Base-by-base conservation (phyloP, 2,329 filamentous ascomycete species). In the Aureobasidium namibiae region DNA sequence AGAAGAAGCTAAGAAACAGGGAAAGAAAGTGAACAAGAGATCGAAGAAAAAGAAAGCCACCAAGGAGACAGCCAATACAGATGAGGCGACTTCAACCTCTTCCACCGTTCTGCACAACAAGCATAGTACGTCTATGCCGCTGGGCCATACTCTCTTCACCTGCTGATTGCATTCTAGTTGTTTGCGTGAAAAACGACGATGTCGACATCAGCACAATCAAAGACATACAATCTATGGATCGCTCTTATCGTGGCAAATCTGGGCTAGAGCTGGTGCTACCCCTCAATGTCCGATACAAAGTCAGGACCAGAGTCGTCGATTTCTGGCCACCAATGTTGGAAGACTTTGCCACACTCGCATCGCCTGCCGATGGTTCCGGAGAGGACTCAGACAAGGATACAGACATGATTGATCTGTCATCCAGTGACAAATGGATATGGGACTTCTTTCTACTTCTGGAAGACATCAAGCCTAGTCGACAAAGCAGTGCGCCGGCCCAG, bases 381-480 rank as follows among this genome's bases (percentile, higher is more conserved):
- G 50, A 21, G 8, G 24, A 18, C 13, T 41, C 42, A 23, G 29
- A 46, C 9, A 46, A 58, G 75, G 73, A 41, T 75, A 50, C 18
- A 4, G 65, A 65, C 14, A 68, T 73, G 45, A 63, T 65, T 4
- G 66, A 62, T 21, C 73, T 71, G 64, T 60, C 4, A 1, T 1
- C 13, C 59, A 67, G 45, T 44, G 65, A 56, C 63, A 72, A 62
- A 8, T 96, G 90, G 88, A 85, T 94, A 70, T 96, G 92, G 92
- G 81, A 82, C 14, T 96, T 96, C 72, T 83, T 82, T 23, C 78
- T 97, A 24, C 78, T 88, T 13, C 81, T 96, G 1, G 88, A 95
- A 71, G 89, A 92, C 63, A 84, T 82, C 0, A 70, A 74, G 33
- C 68, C 66, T 44, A 65, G 23, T 45, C 29, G 16, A 21, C 66